A percentile compares a stretch with the other conserved stretches of the same genome.
Evolutionary conservation across 176 grass and related monocot species (phyloP).

Genomic region (Canna indica): DNA sequence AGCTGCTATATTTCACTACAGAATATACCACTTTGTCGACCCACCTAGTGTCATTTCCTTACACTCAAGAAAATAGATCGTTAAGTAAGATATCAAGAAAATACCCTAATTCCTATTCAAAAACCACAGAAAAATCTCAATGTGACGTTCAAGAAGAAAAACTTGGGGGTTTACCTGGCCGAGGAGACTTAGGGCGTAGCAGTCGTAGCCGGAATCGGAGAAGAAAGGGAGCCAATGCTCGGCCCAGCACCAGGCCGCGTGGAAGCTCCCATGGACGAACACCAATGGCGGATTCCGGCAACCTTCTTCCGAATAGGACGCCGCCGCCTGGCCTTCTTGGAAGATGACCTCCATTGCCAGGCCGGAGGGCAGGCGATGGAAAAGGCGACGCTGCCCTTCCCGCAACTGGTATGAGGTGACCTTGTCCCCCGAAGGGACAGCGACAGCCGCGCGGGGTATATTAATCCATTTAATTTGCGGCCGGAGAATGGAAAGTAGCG

Average conservation of each 20-base stretch:
- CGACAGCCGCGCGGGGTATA: conserved; percentile 10
- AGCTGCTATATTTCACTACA: too few relatives aligned
- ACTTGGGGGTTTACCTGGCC: conserved; percentile 38
- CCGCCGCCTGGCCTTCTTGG: conserved; percentile 28
- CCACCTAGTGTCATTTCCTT: too few relatives aligned
- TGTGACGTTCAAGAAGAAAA: neutral
- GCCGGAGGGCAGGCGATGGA: conserved; percentile 66
- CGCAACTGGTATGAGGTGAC: conserved; percentile 35
- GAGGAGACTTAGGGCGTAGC: conserved; percentile 77
- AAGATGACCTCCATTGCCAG: conserved; percentile 70
- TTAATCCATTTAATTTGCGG: neutral
- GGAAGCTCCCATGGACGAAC: conserved; percentile 94
- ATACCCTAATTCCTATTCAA: neutral
- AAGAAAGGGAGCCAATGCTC: conserved; percentile 91
- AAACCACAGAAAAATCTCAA: neutral
- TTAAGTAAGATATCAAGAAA: too few relatives aligned
- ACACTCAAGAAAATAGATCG: too few relatives aligned
- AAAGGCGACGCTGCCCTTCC: conserved; percentile 63
- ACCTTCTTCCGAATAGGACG: neutral
- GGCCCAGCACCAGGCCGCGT: conserved; percentile 94
- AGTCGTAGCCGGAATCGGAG: conserved; percentile 55
- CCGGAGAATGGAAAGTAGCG: neutral
- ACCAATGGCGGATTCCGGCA: conserved; percentile 37
- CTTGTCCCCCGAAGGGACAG: neutral
- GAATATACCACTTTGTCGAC: too few relatives aligned